Evolutionary conservation across 2,329 filamentous ascomycete genomes (phyloP).

Genomic region (Daldinia sp.): DNA sequence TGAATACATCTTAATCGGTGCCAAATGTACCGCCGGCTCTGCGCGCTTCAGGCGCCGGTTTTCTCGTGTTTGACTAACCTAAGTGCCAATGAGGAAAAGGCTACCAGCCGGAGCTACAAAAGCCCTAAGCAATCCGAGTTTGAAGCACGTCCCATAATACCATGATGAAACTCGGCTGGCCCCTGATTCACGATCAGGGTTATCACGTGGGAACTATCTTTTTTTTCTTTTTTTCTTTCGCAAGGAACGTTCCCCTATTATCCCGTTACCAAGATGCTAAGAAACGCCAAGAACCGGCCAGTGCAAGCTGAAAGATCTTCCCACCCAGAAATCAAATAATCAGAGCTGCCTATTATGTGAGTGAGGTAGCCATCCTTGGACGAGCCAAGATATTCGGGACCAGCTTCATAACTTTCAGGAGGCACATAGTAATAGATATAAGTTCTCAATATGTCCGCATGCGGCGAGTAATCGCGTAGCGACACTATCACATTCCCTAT

Average conservation of each 20-base stretch:
- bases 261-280: constrained; percentile 18
- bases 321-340: constrained; percentile 8
- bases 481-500: constrained; percentile 7
- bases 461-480: constrained; percentile 5
- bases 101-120: constrained; percentile 2
- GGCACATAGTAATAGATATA: background rate
- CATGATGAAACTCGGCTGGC: constrained; percentile 37
- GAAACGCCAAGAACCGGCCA: constrained; percentile 26
- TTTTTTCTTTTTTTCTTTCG: background rate
- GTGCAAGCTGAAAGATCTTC: background rate
- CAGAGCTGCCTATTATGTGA: constrained; percentile 15
- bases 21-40: constrained; percentile 25
- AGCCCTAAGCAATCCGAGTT: constrained; percentile 31
- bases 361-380: background rate
- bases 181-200: constrained; percentile 35
- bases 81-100: constrained; percentile 12
- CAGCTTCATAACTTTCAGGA: constrained; percentile 7
- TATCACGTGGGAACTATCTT: constrained; percentile 32
- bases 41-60: constrained; percentile 20
- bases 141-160: constrained; percentile 39
- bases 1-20: constrained; percentile 11
- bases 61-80: constrained; percentile 19
- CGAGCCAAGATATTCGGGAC: constrained; percentile 7
- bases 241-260: constrained; percentile 7
- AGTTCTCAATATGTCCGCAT: constrained; percentile 2